Conservation (phyloP, 768 basidiomycete species). For the Lentinula aciculospora region DNA sequence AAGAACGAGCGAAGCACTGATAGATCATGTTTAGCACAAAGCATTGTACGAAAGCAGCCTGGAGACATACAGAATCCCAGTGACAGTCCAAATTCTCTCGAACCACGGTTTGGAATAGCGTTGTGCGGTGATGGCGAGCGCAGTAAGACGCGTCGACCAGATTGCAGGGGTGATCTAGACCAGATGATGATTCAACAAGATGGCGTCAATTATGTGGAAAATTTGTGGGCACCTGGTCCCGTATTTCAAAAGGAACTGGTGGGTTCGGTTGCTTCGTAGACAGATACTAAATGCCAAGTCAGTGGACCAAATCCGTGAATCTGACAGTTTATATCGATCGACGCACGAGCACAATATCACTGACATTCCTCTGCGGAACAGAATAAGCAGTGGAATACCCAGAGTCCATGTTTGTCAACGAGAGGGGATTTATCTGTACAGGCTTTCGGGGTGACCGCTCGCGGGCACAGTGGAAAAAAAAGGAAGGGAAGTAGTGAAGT, state of each 20-base stretch:
- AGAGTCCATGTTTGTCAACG: slow-evolving; percentile 8
- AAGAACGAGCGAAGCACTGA: slow-evolving; percentile 31
- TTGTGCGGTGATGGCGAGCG: slow-evolving; percentile 27
- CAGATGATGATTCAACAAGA: not conserved
- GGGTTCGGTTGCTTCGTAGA: slow-evolving; percentile 23
- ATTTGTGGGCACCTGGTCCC: slow-evolving; percentile 24
- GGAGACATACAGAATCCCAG: slow-evolving; percentile 33
- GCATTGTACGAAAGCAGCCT: not conserved
- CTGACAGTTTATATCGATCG: not conserved
- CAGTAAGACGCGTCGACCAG: slow-evolving; percentile 37
- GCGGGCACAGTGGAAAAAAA: slow-evolving; percentile 6
- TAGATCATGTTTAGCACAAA: not conserved
- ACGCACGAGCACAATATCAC: slow-evolving; percentile 21
- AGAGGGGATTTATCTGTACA: not conserved
- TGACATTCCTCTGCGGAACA: slow-evolving; percentile 2
- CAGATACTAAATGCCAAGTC: slow-evolving; percentile 21
- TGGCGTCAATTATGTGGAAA: not conserved
- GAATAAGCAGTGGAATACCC: slow-evolving; percentile 5
- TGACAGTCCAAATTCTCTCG: slow-evolving; percentile 36
- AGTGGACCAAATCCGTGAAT: not conserved
- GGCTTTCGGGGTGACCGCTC: not conserved
- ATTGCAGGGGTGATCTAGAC: slow-evolving; percentile 33
- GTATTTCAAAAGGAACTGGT: slow-evolving; percentile 30
- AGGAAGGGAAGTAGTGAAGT: slow-evolving; percentile 9
- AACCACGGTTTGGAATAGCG: slow-evolving; percentile 38